These are phyloP conservation scores for Ustanciosporium gigantosporum DNA, from an alignment of 1,284 basidiomycete genomes.

Conservation along the genomic window DNA sequence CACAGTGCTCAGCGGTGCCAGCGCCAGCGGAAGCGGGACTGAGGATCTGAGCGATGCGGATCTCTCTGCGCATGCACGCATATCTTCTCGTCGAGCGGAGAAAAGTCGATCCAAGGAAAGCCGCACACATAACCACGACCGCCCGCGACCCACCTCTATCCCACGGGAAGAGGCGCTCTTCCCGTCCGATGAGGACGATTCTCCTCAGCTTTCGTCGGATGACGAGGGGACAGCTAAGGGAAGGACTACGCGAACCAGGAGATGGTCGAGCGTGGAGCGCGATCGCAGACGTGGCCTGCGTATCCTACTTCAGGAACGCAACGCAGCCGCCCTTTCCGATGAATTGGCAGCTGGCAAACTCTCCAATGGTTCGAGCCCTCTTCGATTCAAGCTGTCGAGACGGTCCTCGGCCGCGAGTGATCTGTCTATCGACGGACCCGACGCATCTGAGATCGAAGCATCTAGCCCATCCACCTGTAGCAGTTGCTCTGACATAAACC, in stretches of 20 bases:
- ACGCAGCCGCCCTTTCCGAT: not conserved
- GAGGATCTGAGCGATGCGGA: slow-evolving; percentile 22
- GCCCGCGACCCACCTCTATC: slow-evolving; percentile 6
- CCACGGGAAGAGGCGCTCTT: slow-evolving; percentile 28
- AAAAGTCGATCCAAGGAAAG: not conserved
- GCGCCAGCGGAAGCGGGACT: slow-evolving; percentile 34
- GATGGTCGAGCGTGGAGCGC: slow-evolving; percentile 42
- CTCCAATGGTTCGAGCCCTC: no score
- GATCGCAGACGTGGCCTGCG: slow-evolving; percentile 37
- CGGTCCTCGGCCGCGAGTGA: not conserved
- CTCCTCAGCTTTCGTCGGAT: slow-evolving; percentile 10
- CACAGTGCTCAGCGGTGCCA: slow-evolving; percentile 31
- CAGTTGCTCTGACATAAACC: slow-evolving; percentile 27
- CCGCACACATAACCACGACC: not conserved
- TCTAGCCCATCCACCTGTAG: slow-evolving; percentile 19
- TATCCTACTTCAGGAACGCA: slow-evolving; percentile 21
- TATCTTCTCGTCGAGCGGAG: no score
- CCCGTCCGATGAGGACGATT: slow-evolving; percentile 35
- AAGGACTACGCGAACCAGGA: slow-evolving; percentile 2
- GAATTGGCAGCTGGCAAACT: no score
- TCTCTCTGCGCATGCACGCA: no score
- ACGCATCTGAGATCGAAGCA: slow-evolving; percentile 11
- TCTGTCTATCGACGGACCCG: not conserved
- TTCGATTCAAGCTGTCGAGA: not conserved
- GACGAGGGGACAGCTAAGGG: slow-evolving; percentile 1